phyloP scores from a whole-genome alignment of 2,329 filamentous ascomycete species.

The Exophiala phaeomuriformis region DNA sequence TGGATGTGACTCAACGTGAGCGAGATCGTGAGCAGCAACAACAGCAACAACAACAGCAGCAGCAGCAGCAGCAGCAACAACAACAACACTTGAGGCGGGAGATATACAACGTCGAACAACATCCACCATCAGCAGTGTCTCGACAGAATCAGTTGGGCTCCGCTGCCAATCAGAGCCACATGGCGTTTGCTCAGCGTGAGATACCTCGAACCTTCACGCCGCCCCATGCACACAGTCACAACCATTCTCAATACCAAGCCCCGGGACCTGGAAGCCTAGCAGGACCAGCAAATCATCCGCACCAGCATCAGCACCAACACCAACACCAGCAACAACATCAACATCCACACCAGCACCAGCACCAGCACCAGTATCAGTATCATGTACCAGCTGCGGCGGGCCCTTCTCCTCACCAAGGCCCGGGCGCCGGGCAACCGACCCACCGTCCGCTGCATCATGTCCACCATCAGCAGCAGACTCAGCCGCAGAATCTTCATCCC shows the following conservation, averaged over 20 bases:
- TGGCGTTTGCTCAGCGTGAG: conserved; percentile 17
- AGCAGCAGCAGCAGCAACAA: conserved; percentile 20
- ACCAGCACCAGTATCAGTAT: conserved; percentile 3
- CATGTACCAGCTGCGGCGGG: background rate
- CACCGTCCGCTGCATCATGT: background rate
- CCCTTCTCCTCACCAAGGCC: background rate
- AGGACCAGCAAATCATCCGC: conserved; percentile 8
- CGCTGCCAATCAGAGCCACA: conserved; percentile 12
- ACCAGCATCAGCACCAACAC: conserved; percentile 7
- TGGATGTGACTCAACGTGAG: conserved; percentile 4
- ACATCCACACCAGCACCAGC: conserved; percentile 4
- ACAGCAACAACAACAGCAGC: conserved; percentile 18
- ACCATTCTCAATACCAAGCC: conserved; percentile 7
- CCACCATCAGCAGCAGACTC: conserved; percentile 3
- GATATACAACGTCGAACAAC: conserved; percentile 15
- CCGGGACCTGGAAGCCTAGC: conserved; percentile 6
- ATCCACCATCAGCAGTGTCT: conserved; percentile 6
- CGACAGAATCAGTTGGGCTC: conserved; percentile 16
- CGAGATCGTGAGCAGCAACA: conserved; percentile 13
- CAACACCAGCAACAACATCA: conserved; percentile 7
- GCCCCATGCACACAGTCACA: conserved; percentile 10
- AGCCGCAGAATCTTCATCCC: conserved; percentile 11
- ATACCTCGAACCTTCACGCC: conserved; percentile 20
- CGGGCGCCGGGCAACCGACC: background rate
- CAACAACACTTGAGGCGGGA: conserved; percentile 18